A percentile compares a stretch with the other conserved stretches of the same genome.
These are phyloP conservation scores for Ogataea corticis DNA, from an alignment of 805 yeast genomes.

Conservation along the genomic window DNA sequence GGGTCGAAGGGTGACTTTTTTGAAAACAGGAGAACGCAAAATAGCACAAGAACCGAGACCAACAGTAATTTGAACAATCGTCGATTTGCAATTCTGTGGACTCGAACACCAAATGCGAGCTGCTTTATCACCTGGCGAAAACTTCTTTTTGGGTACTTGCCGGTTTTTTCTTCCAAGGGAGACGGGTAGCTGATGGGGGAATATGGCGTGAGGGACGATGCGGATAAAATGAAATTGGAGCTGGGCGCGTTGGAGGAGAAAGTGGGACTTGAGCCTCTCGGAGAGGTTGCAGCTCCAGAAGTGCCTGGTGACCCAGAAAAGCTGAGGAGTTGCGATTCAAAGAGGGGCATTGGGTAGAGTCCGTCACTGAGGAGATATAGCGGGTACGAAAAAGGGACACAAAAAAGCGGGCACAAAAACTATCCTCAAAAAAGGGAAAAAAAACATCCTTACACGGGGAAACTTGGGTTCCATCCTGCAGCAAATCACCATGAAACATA, in stretches of 20 bases:
- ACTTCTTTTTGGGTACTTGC: not conserved
- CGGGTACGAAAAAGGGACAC: not conserved
- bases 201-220: constrained; percentile 9
- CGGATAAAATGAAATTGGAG: constrained; percentile 8
- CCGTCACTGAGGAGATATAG: not conserved
- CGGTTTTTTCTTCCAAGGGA: constrained; percentile 14
- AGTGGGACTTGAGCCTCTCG: constrained; percentile 9
- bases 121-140: constrained; percentile 1
- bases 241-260: constrained; percentile 9
- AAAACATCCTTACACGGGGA: too few relatives aligned
- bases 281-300: not conserved
- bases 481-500: too few relatives aligned
- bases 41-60: not conserved
- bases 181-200: constrained; percentile 9
- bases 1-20: not conserved
- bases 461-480: too few relatives aligned
- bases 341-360: not conserved
- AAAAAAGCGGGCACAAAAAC: not conserved
- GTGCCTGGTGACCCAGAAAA: not conserved
- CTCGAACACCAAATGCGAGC: constrained; percentile 2
- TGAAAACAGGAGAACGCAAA: not conserved
- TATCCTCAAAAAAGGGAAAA: not conserved
- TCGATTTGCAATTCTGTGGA: constrained; percentile 4
- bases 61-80: not conserved
- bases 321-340: not conserved